These are phyloP conservation scores for Pseudogymnoascus pannorum DNA, from an alignment of 2,329 filamentous ascomycete genomes.

Conservation along the genomic window DNA sequence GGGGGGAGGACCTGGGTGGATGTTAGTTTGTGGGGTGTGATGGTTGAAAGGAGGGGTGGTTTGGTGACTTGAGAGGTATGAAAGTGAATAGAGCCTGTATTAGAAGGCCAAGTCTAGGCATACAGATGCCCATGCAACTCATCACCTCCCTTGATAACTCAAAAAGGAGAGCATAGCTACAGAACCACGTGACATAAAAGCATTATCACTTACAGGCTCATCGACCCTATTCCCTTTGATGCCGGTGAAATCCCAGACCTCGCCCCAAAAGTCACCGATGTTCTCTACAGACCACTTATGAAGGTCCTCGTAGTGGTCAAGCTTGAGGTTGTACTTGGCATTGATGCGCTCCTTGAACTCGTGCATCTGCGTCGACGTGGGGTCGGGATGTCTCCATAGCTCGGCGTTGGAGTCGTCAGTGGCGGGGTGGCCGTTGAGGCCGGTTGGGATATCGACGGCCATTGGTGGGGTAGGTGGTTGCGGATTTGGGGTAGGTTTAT, in stretches of 20 bases:
- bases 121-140: neutral
- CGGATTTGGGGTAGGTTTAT: neutral
- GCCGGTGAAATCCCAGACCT: conserved; percentile 76
- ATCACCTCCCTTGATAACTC: neutral
- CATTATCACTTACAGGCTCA: conserved; percentile 41
- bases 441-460: neutral
- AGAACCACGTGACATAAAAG: conserved; percentile 10
- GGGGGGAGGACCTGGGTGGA: conserved; percentile 56
- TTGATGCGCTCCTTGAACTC: conserved; percentile 65
- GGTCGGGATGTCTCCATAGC: conserved; percentile 66
- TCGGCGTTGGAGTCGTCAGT: conserved; percentile 27
- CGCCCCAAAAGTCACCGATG: conserved; percentile 71
- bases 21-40: neutral
- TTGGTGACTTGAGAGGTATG: conserved; percentile 10
- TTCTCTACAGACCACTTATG: conserved; percentile 80
- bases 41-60: neutral
- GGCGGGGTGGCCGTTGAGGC: neutral
- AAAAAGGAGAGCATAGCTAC: neutral
- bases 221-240: conserved; percentile 61
- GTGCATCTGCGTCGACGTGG: conserved; percentile 62
- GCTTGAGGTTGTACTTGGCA: conserved; percentile 53
- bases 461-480: neutral
- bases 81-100: neutral
- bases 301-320: conserved; percentile 65
- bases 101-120: neutral